phyloP scores from a whole-genome alignment of 805 yeast species.

The Wickerhamomyces alni region DNA sequence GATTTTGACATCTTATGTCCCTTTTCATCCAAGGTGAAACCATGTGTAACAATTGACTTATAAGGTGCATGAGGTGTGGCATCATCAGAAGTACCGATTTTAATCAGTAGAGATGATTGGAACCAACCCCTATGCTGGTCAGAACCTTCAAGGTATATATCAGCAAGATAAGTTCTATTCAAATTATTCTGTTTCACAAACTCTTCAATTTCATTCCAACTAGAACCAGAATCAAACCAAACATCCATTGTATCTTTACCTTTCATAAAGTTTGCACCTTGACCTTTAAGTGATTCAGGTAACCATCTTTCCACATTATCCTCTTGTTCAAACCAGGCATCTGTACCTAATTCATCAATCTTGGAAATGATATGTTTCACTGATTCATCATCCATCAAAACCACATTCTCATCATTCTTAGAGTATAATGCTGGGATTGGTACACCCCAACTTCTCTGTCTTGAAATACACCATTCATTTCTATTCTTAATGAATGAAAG shows the following conservation, averaged over 20 bases:
- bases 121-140: slow-evolving; percentile 99
- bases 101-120: slow-evolving; percentile 85
- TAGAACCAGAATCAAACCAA: slow-evolving; percentile 97
- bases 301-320: slow-evolving; percentile 62
- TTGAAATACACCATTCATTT: slow-evolving; percentile 95
- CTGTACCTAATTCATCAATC: slow-evolving; percentile 57
- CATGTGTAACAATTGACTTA: slow-evolving; percentile 79
- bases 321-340: slow-evolving; percentile 70
- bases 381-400: slow-evolving; percentile 50
- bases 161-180: slow-evolving; percentile 48
- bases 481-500: slow-evolving; percentile 67
- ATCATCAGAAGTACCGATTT: slow-evolving; percentile 40
- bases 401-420: slow-evolving; percentile 47
- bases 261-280: slow-evolving; percentile 43
- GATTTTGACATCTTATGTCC: slow-evolving; percentile 94
- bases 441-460: slow-evolving; percentile 97
- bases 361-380: slow-evolving; percentile 52
- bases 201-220: slow-evolving; percentile 65
- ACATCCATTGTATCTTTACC: slow-evolving; percentile 96
- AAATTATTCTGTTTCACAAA: slow-evolving; percentile 30
- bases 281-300: slow-evolving; percentile 42
- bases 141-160: slow-evolving; percentile 92
- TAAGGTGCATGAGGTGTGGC: slow-evolving; percentile 50
- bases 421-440: slow-evolving; percentile 86
- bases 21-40: slow-evolving; percentile 81